Evolutionary conservation across 768 basidiomycete genomes (phyloP), one percentile per base, ranked within the genome.

Genomic region (Kwoniella dendrophila): DNA sequence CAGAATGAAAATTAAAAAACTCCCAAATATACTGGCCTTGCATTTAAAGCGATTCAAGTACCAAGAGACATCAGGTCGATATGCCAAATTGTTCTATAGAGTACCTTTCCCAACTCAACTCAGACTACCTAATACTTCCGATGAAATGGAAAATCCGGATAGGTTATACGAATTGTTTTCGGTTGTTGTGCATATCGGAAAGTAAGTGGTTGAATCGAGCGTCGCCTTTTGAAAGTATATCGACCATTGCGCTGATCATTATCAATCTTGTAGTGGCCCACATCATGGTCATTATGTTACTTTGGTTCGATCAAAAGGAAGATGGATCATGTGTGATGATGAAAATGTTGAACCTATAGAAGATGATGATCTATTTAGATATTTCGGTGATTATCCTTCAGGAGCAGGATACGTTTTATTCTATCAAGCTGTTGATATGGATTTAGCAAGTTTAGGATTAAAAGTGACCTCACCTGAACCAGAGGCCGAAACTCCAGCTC

Each of bases 21-120:
- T 97, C 0, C 96, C 96, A 0, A 95, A 97, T 76, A 84, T 99
- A 36, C 87, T 99, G 24, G 93, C 95, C 12, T 84, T 99, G 26
- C 96, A 99, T 78, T 82, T 99, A 48, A 99, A 99, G 82, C 86
- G 96, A 33, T 99, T 99, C 87, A 99, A 99, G 80, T 96, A 93
- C 75, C 93, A 96, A 78, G 95, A 97, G 79, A 89, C 92, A 68
- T 80, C 90, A 1, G 86, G 87, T 63, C 89, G 86, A 76, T 92
- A 94, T 80, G 90, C 92, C 82, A 99, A 99, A 78, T 86, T 99
- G 41, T 85, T 90, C 14, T 98, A 98, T 77, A 90, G 96, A 20
- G 95, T 98, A 51, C 92, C 92, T 3, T 98, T 99, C 80, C 95
- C 96, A 1, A 85, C 92, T 66, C 90, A 98, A 77, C 86, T 99